Evolutionary conservation across 2,329 filamentous ascomycete species (phyloP), one percentile per base, ranked within the genome.

Genomic region (Capronia americana): DNA sequence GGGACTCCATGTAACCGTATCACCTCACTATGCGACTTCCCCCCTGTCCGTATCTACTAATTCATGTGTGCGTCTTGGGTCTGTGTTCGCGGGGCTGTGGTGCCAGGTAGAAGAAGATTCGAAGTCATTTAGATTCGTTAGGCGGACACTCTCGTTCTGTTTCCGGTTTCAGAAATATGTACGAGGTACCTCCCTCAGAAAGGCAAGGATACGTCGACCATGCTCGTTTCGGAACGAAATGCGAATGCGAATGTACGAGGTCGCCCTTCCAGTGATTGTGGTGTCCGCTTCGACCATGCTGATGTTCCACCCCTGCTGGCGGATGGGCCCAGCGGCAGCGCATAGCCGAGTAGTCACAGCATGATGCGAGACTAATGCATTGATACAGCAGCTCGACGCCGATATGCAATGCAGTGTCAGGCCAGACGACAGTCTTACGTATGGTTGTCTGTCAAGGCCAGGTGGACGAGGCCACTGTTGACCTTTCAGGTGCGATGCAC

Each of bases 281-380:
- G 44, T 24, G 14, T 51, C 23, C 20, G 48, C 48, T 23, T 50
- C 6, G 48, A 24, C 48, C 12, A 51, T 51, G 11, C 24, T 10
- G 20, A 51, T 51, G 17, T 8, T 23, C 17, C 20, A 48, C 20
- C 20, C 17, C 44, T 48, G 44, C 44, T 10, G 10, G 17, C 10
- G 44, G 44, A 48, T 11, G 44, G 5, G 44, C 17, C 17, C 44
- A 48, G 4, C 44, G 44, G 44, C 20, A 48, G 10, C 20, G 44
- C 44, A 48, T 48, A 48, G 17, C 44, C 44, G 44, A 48, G 44
- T 48, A 48, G 44, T 48, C 44, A 48, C 44, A 50, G 48, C 48
- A 51, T 23, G 20, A 51, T 28, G 48, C 48, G 10, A 51, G 11
- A 2, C 48, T 51, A 51, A 51, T 26, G 48, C 48, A 26, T 23